Base-by-base conservation (phyloP, 2,329 filamentous ascomycete genomes). In the Penicillium sp. region DNA sequence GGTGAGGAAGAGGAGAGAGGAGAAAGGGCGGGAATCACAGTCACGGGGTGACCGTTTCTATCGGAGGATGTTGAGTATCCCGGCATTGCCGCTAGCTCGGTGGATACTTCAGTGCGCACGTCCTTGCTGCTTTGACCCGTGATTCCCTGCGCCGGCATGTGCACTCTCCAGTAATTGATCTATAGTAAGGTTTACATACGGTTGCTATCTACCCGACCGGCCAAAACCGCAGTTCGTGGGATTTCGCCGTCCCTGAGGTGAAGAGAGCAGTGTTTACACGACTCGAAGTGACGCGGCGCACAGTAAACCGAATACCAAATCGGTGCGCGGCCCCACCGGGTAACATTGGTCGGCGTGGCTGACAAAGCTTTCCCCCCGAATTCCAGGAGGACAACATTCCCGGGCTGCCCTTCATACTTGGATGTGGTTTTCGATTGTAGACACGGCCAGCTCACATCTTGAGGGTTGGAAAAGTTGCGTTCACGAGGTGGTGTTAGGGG, bases 31-130 rank as follows among this genome's bases (percentile, higher is more conserved):
- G 53, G 43, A 54, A 43, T 55, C 51, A 51, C 49, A 51, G 47
- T 58, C 55, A 53, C 56, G 56, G 56, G 55, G 25, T 30, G 27
- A 31, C 46, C 50, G 47, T 44, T 53, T 48, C 48, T 54, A 31
- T 39, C 54, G 53, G 50, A 53, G 49, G 14, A 52, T 53, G 44
- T 55, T 44, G 46, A 47, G 41, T 39, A 38, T 58, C 50, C 58
- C 58, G 56, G 45, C 54, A 60, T 54, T 56, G 53, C 60, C 56
- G 58, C 54, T 52, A 56, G 46, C 44, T 49, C 18, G 38, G 58
- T 63, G 60, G 58, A 53, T 42, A 55, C 53, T 42, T 28, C 40
- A 40, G 47, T 46, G 51, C 35, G 50, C 51, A 56, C 51, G 49
- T 54, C 50, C 48, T 55, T 56, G 36, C 46, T 44, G 9, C 28